These are phyloP conservation scores for Asterochloris erici DNA, from an alignment of 139 green algal genomes.

Conservation along the genomic window DNA sequence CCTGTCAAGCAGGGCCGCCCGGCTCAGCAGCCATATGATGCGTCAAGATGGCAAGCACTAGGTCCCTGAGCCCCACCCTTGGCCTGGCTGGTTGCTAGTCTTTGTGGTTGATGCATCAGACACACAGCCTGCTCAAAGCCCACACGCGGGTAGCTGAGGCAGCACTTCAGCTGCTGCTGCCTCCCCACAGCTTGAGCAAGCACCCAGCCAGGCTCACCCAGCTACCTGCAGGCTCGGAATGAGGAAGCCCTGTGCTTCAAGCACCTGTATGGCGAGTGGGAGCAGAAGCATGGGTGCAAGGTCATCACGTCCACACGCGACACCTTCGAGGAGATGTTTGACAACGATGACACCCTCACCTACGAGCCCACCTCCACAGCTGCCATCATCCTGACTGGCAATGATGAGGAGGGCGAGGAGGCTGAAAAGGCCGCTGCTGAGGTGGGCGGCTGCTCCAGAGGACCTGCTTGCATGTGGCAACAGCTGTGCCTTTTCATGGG, in stretches of 20 bases:
- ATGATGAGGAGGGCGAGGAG: slow-evolving; percentile 68
- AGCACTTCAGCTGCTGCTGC: neutral
- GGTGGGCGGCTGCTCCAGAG: slow-evolving; percentile 1
- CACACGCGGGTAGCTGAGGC: neutral
- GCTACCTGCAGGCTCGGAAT: slow-evolving; percentile 52
- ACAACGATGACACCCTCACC: slow-evolving; percentile 70
- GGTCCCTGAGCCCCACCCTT: no score
- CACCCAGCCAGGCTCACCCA: neutral
- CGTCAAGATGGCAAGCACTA: no score
- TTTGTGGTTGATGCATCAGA: no score
- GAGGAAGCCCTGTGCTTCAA: slow-evolving; percentile 51
- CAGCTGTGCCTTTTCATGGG: neutral
- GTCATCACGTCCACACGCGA: slow-evolving; percentile 51
- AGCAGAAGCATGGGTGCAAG: slow-evolving; percentile 29
- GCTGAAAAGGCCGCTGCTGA: slow-evolving; percentile 53
- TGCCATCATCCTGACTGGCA: slow-evolving; percentile 71
- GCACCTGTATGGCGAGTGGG: slow-evolving; percentile 57
- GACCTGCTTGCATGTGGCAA: neutral
- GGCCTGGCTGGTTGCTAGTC: no score
- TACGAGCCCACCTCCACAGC: slow-evolving; percentile 77
- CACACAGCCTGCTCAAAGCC: no score
- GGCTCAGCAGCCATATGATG: no score
- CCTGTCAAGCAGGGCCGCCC: no score
- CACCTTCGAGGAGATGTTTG: slow-evolving; percentile 73
- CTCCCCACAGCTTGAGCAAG: neutral